A percentile compares a stretch with the other conserved stretches of the same genome.
Evolutionary conservation across 257 asterid genomes (phyloP).

Genomic region (Solanum sitiens): DNA sequence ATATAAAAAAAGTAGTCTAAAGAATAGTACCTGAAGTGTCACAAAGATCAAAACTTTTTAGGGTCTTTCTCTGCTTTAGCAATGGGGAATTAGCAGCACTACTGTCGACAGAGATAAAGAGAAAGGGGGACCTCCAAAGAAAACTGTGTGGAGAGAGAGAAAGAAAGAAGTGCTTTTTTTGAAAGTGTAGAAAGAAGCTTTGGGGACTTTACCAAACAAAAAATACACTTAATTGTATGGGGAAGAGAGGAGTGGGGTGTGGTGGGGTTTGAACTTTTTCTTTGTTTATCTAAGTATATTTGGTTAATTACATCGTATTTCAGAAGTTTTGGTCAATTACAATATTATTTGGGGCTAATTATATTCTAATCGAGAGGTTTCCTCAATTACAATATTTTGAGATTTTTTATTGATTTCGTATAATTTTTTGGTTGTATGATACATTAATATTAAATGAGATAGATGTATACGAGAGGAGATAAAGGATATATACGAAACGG

Average conservation of each 20-base stretch:
- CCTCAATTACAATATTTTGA: neutral
- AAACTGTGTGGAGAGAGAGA: neutral
- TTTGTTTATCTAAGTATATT: no score
- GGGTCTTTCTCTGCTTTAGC: neutral
- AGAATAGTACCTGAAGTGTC: neutral
- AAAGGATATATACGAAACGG: no score
- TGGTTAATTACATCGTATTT: no score
- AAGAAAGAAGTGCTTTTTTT: neutral
- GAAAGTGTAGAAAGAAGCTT: neutral
- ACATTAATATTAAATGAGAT: no score
- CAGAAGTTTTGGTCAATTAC: neutral
- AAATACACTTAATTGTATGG: neutral
- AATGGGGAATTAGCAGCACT: neutral
- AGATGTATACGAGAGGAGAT: neutral
- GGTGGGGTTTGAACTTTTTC: neutral
- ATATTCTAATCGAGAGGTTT: neutral
- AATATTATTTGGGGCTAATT: no score
- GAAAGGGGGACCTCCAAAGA: neutral
- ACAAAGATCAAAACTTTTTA: conserved; percentile 1
- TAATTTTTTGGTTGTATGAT: no score
- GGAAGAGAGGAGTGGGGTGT: neutral
- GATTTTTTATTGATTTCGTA: no score
- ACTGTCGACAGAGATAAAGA: conserved; percentile 1
- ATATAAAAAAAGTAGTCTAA: neutral
- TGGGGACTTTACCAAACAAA: neutral